Evolutionary conservation across 441 rosid species (phyloP).

Genomic region (Erodium chrysanthum): DNA sequence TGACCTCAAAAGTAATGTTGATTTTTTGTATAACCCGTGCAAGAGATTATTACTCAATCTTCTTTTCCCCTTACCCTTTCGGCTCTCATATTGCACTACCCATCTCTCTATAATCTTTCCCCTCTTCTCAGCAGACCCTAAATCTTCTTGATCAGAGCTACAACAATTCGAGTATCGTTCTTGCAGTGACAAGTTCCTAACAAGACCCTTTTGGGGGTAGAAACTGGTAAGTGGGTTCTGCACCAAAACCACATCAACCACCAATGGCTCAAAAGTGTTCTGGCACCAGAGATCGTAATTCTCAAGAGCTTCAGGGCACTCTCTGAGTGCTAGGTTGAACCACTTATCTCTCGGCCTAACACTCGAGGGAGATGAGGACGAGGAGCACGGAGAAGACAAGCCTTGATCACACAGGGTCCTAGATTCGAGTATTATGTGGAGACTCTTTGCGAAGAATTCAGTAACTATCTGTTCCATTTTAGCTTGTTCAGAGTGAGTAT

Average conservation of each 20-base stretch:
- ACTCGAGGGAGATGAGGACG: constrained; percentile 32
- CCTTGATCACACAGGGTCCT: constrained; percentile 71
- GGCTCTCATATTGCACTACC: constrained; percentile 67
- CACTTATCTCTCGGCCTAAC: constrained; percentile 82
- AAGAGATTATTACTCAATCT: constrained; percentile 46
- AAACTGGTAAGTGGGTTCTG: constrained; percentile 33
- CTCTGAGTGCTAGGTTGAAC: constrained; percentile 85
- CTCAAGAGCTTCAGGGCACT: constrained; percentile 68
- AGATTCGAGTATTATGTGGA: constrained; percentile 75
- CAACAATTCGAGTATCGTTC: constrained; percentile 35
- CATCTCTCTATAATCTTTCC: constrained; percentile 86
- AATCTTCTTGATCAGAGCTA: constrained; percentile 49
- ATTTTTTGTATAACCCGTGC: constrained; percentile 62
- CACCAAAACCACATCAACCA: constrained; percentile 76
- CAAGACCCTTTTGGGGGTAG: constrained; percentile 39
- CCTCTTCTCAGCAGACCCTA: constrained; percentile 32
- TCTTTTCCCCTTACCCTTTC: constrained; percentile 54
- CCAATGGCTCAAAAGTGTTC: constrained; percentile 54
- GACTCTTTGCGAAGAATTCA: constrained; percentile 78
- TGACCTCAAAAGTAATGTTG: constrained; percentile 68
- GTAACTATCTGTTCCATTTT: constrained; percentile 68
- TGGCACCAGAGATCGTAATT: constrained; percentile 57
- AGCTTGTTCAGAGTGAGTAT: constrained; percentile 54
- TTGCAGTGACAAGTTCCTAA: constrained; percentile 41
- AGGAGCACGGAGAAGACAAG: constrained; percentile 26